Conservation (phyloP, 2,329 filamentous ascomycete genomes). For the Sarocladium brachiariae region DNA sequence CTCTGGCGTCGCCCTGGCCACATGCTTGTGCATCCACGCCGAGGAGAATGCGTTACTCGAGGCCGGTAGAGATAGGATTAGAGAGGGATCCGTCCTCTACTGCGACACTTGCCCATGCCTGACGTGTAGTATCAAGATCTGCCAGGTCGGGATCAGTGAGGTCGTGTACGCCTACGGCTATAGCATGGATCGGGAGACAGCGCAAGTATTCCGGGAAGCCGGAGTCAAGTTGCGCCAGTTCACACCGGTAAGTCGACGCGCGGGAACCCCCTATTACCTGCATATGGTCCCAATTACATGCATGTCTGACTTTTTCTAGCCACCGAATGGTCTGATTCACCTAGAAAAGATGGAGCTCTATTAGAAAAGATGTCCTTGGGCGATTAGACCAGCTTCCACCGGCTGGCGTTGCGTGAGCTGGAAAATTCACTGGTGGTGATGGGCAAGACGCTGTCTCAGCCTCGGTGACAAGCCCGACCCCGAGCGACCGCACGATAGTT, state of each 20-base stretch:
- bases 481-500: neutral
- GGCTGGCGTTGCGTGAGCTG: neutral
- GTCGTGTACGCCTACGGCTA: constrained; percentile 88
- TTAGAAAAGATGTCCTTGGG: neutral
- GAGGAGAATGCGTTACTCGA: constrained; percentile 96
- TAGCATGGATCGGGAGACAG: constrained; percentile 84
- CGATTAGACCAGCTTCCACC: no score
- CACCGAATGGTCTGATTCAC: constrained; percentile 57
- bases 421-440: neutral
- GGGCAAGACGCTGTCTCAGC: constrained; percentile 2
- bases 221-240: constrained; percentile 85
- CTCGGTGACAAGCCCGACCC: neutral
- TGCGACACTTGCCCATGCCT: constrained; percentile 96
- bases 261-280: neutral
- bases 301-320: constrained; percentile 31
- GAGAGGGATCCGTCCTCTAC: constrained; percentile 77
- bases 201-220: constrained; percentile 73
- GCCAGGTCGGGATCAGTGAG: constrained; percentile 90
- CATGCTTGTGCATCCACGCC: constrained; percentile 93
- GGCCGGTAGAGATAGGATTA: constrained; percentile 83
- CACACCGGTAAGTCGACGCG: constrained; percentile 57
- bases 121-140: constrained; percentile 98
- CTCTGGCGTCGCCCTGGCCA: constrained; percentile 67
- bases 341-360: constrained; percentile 46
- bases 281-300: neutral